Evolutionary conservation across 305 asterid species (phyloP).

Genomic region (Lippia alba): DNA sequence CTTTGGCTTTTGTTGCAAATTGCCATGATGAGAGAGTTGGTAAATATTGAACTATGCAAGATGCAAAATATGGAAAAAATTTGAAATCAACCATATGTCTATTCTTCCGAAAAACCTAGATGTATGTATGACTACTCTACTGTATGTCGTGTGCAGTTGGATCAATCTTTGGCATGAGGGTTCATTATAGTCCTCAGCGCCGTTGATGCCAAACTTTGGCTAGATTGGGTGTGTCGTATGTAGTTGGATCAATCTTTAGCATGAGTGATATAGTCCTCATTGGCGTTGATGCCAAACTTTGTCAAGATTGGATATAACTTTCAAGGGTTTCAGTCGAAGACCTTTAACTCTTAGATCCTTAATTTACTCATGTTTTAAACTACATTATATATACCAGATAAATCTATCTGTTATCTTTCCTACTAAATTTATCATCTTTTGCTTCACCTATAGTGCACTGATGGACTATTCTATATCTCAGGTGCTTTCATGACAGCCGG

Average conservation of each 20-base stretch:
- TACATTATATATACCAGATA: neutral
- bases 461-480: constrained; percentile 37
- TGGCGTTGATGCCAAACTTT: too few relatives aligned
- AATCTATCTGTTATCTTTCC: neutral
- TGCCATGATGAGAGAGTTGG: neutral
- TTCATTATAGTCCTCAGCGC: neutral
- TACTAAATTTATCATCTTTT: neutral
- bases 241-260: too few relatives aligned
- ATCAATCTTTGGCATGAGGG: neutral
- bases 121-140: too few relatives aligned
- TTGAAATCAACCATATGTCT: neutral
- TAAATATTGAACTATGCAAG: neutral
- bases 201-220: too few relatives aligned
- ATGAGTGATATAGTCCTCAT: too few relatives aligned
- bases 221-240: too few relatives aligned
- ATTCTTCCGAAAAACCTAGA: neutral
- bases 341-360: neutral
- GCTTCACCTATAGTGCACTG: constrained; percentile 4
- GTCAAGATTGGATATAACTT: too few relatives aligned
- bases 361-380: neutral
- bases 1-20: neutral
- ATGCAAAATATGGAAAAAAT: neutral
- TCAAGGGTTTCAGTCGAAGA: neutral
- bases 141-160: neutral
- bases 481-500: constrained; percentile 95